These are phyloP conservation scores for Colletotrichum cuscutae DNA, from an alignment of 2,329 filamentous ascomycete species.

Conservation along the genomic window DNA sequence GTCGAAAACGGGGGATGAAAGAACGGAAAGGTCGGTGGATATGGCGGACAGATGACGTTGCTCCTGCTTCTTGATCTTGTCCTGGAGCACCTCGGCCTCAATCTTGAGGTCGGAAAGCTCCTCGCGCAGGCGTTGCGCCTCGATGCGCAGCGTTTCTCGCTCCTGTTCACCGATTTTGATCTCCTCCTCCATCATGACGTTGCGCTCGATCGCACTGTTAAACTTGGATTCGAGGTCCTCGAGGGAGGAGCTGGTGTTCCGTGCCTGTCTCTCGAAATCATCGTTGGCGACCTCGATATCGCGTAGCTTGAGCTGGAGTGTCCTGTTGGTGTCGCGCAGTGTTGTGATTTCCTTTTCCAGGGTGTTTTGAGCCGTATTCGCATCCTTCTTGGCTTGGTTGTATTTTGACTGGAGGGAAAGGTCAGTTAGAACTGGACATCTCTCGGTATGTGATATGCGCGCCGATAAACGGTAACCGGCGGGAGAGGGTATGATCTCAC, in stretches of 20 bases:
- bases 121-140: slow-evolving; percentile 88
- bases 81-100: slow-evolving; percentile 91
- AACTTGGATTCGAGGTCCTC: slow-evolving; percentile 98
- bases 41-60: slow-evolving; percentile 67
- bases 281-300: slow-evolving; percentile 99
- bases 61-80: slow-evolving; percentile 85
- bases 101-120: slow-evolving; percentile 94
- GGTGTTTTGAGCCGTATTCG: slow-evolving; percentile 82
- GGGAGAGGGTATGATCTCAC: slow-evolving; percentile 45
- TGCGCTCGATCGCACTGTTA: slow-evolving; percentile 91
- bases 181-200: slow-evolving; percentile 94
- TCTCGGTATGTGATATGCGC: background rate
- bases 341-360: slow-evolving; percentile 97
- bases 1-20: slow-evolving; percentile 79
- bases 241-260: slow-evolving; percentile 93
- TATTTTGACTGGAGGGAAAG: slow-evolving; percentile 79
- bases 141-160: slow-evolving; percentile 87
- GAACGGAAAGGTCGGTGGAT: slow-evolving; percentile 70
- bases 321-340: slow-evolving; percentile 85
- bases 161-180: slow-evolving; percentile 92
- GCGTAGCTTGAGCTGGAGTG: slow-evolving; percentile 83
- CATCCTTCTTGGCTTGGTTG: slow-evolving; percentile 92
- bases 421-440: slow-evolving; percentile 25
- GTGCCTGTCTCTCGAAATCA: slow-evolving; percentile 95
- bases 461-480: background rate